Conservation (phyloP, 106 monocot genomes). For the Triglochin maritima region DNA sequence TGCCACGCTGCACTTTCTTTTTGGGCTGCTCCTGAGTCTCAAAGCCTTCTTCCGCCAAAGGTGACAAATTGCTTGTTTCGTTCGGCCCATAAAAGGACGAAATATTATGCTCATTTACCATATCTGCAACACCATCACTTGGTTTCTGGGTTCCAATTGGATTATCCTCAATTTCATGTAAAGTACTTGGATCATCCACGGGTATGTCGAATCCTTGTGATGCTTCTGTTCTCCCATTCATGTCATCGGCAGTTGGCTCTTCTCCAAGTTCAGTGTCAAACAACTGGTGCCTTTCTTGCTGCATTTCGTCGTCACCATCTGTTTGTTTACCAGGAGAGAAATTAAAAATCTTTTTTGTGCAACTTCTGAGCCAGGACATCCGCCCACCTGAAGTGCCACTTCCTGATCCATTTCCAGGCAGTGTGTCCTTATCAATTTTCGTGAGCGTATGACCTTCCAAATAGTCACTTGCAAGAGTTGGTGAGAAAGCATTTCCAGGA, state of each 20-base stretch:
- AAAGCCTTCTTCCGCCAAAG: constrained; percentile 2
- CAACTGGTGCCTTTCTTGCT: constrained; percentile 27
- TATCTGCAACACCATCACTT: constrained; percentile 15
- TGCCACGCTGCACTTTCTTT: constrained; percentile 2
- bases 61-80: constrained; percentile 4
- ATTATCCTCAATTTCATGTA: constrained; percentile 39
- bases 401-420: constrained; percentile 19
- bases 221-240: constrained; percentile 9
- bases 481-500: constrained; percentile 32
- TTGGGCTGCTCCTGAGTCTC: not conserved
- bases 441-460: constrained; percentile 27
- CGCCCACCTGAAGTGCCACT: constrained; percentile 30
- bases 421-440: constrained; percentile 16
- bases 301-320: constrained; percentile 21
- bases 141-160: constrained; percentile 19
- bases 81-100: not conserved
- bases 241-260: constrained; percentile 23
- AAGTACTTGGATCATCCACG: constrained; percentile 24
- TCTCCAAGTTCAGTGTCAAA: constrained; percentile 17
- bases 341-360: constrained; percentile 55
- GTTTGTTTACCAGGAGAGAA: constrained; percentile 55
- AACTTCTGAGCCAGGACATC: constrained; percentile 62
- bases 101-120: not conserved
- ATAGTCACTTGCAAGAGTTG: constrained; percentile 43
- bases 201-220: constrained; percentile 13